These are phyloP conservation scores for Russula vinacea DNA, from an alignment of 768 basidiomycete genomes.

Conservation along the genomic window DNA sequence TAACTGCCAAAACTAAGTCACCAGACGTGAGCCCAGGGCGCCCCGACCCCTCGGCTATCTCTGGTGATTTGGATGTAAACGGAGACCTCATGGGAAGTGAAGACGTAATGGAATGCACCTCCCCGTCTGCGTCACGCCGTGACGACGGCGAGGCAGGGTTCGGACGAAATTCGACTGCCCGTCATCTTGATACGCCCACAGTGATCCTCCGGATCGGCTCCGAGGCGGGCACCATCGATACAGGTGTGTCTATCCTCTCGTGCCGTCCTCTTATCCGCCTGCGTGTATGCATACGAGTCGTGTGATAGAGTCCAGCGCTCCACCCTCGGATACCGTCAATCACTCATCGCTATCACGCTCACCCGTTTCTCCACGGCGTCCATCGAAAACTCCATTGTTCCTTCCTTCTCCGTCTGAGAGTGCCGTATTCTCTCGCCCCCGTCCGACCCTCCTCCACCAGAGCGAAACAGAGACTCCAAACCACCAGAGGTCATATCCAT, in stretches of 20 bases:
- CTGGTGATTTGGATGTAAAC: neutral
- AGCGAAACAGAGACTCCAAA: neutral
- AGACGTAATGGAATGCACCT: constrained; percentile 1
- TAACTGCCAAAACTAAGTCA: neutral
- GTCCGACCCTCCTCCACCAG: neutral
- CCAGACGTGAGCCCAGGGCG: neutral
- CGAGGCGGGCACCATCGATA: neutral
- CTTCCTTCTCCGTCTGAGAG: constrained; percentile 19
- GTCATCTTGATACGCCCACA: neutral
- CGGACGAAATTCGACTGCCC: neutral
- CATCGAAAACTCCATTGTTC: constrained; percentile 17
- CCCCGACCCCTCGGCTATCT: neutral
- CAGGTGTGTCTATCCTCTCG: constrained; percentile 9
- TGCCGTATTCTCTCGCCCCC: neutral
- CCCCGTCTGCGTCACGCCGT: neutral
- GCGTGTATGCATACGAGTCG: constrained; percentile 1
- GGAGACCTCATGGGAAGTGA: neutral
- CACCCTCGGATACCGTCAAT: neutral
- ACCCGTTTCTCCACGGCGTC: neutral
- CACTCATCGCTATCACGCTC: constrained; percentile 3
- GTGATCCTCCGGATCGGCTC: neutral
- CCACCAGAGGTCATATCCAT: constrained; percentile 13
- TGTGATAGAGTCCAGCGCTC: neutral
- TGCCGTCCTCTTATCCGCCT: neutral
- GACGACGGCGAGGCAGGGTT: neutral